phyloP scores from a whole-genome alignment of 2,329 filamentous ascomycete genomes.

The Harringtonia aguacate region DNA sequence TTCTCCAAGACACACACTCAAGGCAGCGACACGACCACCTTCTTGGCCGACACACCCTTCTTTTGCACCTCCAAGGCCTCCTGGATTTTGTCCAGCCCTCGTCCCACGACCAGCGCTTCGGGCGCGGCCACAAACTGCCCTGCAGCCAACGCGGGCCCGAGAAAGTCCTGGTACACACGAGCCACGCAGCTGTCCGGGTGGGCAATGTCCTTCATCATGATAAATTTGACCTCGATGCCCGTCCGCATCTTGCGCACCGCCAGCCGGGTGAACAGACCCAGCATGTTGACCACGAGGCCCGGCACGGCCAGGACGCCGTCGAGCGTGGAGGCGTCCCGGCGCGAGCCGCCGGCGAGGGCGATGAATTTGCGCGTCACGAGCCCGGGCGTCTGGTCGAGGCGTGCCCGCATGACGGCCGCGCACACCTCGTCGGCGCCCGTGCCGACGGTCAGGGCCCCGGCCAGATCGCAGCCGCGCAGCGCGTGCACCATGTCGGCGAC shows the following conservation, averaged over 20 bases:
- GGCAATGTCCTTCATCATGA: neutral
- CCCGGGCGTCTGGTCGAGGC: too few species aligned
- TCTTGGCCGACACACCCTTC: constrained; percentile 24
- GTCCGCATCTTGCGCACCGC: neutral
- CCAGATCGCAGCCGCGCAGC: neutral
- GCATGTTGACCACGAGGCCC: too few species aligned
- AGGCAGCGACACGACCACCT: constrained; percentile 24
- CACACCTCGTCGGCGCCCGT: neutral
- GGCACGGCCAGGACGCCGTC: too few species aligned
- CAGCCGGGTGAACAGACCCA: too few species aligned
- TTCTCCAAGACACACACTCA: too few species aligned
- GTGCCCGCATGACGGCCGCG: neutral
- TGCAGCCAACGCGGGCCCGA: constrained; percentile 8
- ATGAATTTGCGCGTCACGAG: neutral
- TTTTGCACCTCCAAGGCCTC: constrained; percentile 18
- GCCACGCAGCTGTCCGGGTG: too few species aligned
- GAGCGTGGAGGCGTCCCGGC: too few species aligned
- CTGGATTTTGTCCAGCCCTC: constrained; percentile 20
- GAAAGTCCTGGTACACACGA: neutral
- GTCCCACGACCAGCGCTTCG: constrained; percentile 16
- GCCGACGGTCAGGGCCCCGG: neutral
- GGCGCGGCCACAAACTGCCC: constrained; percentile 16
- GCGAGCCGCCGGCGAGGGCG: too few species aligned
- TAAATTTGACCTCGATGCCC: neutral
- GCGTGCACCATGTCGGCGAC: neutral